These are phyloP conservation scores for Talaromyces thailandensis DNA, from an alignment of 495 filamentous ascomycete species.

Conservation along the genomic window DNA sequence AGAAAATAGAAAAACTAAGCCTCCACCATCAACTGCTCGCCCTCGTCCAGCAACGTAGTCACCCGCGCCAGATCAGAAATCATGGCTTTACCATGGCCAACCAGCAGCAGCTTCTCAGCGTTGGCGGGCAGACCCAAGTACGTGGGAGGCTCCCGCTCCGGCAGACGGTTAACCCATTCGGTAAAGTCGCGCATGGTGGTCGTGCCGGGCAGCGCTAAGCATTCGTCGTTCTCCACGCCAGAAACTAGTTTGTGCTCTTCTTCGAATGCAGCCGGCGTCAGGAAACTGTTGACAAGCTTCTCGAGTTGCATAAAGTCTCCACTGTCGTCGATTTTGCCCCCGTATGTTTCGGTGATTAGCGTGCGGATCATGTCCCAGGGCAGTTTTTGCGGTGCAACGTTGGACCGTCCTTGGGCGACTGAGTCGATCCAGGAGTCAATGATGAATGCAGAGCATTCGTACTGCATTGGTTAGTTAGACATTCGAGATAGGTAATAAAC, in stretches of 20 bases:
- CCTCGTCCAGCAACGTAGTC: slow-evolving; percentile 81
- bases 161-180: slow-evolving; percentile 83
- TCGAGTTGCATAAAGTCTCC: slow-evolving; percentile 71
- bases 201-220: slow-evolving; percentile 65
- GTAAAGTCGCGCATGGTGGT: slow-evolving; percentile 81
- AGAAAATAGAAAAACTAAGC: slow-evolving; percentile 17
- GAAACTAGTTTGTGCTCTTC: slow-evolving; percentile 82
- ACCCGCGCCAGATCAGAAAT: slow-evolving; percentile 77
- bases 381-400: slow-evolving; percentile 85
- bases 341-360: slow-evolving; percentile 88
- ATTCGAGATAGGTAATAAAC: neutral
- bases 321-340: slow-evolving; percentile 92
- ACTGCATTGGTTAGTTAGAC: slow-evolving; percentile 43
- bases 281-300: slow-evolving; percentile 60
- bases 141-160: slow-evolving; percentile 92
- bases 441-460: slow-evolving; percentile 92
- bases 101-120: slow-evolving; percentile 89
- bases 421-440: slow-evolving; percentile 92
- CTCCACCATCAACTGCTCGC: slow-evolving; percentile 82
- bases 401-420: slow-evolving; percentile 73
- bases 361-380: slow-evolving; percentile 97
- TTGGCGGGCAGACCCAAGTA: slow-evolving; percentile 95
- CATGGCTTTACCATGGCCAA: slow-evolving; percentile 80
- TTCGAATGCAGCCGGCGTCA: slow-evolving; percentile 85
- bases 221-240: slow-evolving; percentile 47